These are phyloP conservation scores for Begonia loranthoides DNA, from an alignment of 306 rosid species.

Conservation along the genomic window DNA sequence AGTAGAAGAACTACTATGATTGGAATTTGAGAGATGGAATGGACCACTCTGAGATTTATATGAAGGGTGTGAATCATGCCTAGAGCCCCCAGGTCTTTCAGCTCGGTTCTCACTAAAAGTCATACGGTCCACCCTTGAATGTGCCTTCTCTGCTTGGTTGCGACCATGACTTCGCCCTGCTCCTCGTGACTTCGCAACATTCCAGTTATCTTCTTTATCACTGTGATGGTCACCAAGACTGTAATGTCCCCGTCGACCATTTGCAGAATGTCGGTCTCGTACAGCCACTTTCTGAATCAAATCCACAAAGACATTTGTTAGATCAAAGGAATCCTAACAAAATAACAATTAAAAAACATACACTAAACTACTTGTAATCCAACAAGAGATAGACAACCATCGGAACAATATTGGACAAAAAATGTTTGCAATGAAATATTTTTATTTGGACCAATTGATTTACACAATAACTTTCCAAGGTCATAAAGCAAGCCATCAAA, in stretches of 20 bases:
- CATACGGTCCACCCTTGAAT: slow-evolving; percentile 25
- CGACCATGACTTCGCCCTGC: slow-evolving; percentile 61
- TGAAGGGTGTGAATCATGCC: slow-evolving; percentile 41
- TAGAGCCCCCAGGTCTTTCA: slow-evolving; percentile 69
- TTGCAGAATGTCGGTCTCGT: slow-evolving; percentile 63
- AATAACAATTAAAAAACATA: too few relatives aligned
- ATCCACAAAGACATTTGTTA: background rate
- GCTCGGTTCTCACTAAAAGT: slow-evolving; percentile 51
- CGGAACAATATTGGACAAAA: too few relatives aligned
- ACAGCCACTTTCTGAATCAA: slow-evolving; percentile 55
- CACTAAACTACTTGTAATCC: too few relatives aligned
- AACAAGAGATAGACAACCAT: too few relatives aligned
- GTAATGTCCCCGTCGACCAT: slow-evolving; percentile 61
- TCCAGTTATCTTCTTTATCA: slow-evolving; percentile 90
- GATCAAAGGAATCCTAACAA: too few relatives aligned
- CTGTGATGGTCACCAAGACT: slow-evolving; percentile 67
- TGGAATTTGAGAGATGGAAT: slow-evolving; percentile 34
- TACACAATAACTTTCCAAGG: too few relatives aligned
- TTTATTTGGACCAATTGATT: too few relatives aligned
- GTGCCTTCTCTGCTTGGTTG: slow-evolving; percentile 50
- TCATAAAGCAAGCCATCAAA: too few relatives aligned
- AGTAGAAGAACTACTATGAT: slow-evolving; percentile 28
- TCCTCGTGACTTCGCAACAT: slow-evolving; percentile 52
- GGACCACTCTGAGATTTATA: slow-evolving; percentile 71
- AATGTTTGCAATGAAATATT: too few relatives aligned